Evolutionary conservation across 2,329 filamentous ascomycete genomes (phyloP), one percentile per base, ranked within the genome.

Genomic region (Phaeomoniella chlamydospora): DNA sequence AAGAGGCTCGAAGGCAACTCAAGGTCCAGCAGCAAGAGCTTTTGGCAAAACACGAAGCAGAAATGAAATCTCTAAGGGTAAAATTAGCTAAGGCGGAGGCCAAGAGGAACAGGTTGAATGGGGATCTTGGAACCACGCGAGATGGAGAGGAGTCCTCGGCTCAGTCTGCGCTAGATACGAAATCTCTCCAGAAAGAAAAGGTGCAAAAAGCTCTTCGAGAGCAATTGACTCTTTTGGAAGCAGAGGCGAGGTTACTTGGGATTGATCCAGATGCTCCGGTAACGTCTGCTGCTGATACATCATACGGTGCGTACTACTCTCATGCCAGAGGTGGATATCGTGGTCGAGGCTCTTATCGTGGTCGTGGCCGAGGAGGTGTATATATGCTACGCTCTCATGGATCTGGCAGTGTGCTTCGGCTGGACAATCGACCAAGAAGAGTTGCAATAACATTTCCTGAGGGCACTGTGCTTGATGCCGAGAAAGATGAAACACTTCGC

Each of bases 371-470:
- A 5, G 52, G 51, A n/a, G 22, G 9, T 26, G 22, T 19, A 31
- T 3, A 35, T 30, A 11, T 18, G 35, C 15, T 31, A 36, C 12
- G 14, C 15, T 6, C 49, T 32, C 53, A 57, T 22, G 53, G 57
- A 13, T 61, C 61, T 16, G 64, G 67, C 18, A 64, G 62, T 37
- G 68, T 72, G 12, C 62, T 67, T 45, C 60, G 70, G 42, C 57
- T 77, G 4, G 72, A 77, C 46, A 75, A 75, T 44, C 58, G 72
- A 16, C 68, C 72, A 3, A 65, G 63, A 44, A 62, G 65, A 34
- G 57, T 77, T 31, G 61, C 62, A 15, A 58, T 76, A 15, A 57
- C 59, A 4, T n/a, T 26, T 26, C 22, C 22, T 6, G 16, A 18
- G 6, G 67, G 61, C 5, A 60, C 69, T 18, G 57, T 57, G 44